Evolutionary conservation across 108 stramenopile species (phyloP).

Genomic region (Cylindrotheca closterium): DNA sequence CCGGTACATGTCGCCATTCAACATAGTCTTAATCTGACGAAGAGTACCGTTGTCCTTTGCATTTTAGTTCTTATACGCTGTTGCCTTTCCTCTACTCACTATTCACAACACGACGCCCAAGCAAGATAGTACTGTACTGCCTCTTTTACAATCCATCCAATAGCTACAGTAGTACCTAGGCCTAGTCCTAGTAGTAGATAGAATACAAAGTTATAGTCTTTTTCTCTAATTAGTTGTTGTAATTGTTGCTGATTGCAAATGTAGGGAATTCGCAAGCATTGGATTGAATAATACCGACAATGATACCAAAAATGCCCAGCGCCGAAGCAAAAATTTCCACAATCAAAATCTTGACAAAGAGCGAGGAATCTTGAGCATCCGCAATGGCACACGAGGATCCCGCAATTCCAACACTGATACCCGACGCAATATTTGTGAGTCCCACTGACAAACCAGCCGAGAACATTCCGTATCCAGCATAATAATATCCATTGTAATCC

Average conservation of each 20-base stretch:
- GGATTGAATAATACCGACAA: constrained; percentile 98
- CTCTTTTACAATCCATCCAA: too few relatives aligned
- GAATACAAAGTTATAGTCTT: too few relatives aligned
- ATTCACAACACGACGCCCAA: too few relatives aligned
- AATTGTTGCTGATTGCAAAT: constrained; percentile 19
- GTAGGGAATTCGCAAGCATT: constrained; percentile 95
- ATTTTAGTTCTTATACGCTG: too few relatives aligned
- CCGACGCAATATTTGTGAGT: constrained; percentile 97
- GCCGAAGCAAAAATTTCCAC: constrained; percentile 99
- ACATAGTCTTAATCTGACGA: too few relatives aligned
- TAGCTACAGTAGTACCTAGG: too few relatives aligned
- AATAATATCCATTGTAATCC: constrained; percentile 89
- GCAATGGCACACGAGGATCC: constrained; percentile 96
- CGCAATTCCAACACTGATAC: constrained; percentile 96
- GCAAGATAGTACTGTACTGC: too few relatives aligned
- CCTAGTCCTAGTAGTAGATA: too few relatives aligned
- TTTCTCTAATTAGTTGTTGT: too few relatives aligned
- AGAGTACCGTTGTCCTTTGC: too few relatives aligned
- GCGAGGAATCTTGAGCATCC: constrained; percentile 95
- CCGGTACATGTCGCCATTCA: too few relatives aligned
- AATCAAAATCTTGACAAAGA: constrained; percentile 99
- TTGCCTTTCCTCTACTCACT: too few relatives aligned
- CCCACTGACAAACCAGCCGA: constrained; percentile 95
- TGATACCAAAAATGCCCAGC: constrained; percentile 99
- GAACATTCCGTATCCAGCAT: constrained; percentile 98